Conservation (phyloP, 257 asterid genomes). For the Solanum chilense region DNA sequence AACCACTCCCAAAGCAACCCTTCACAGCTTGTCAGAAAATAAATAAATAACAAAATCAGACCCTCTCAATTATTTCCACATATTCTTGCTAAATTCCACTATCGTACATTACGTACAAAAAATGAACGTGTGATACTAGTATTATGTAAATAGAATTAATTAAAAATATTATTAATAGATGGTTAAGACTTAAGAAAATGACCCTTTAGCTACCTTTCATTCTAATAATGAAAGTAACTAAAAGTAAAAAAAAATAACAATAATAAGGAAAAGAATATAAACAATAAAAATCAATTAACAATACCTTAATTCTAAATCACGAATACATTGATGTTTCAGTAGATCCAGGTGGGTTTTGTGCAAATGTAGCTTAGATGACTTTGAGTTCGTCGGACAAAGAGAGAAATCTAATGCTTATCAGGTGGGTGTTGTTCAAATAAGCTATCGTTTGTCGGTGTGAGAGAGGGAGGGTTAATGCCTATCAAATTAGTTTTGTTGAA, state of each 20-base stretch:
- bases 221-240: neutral
- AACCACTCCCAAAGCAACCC: neutral
- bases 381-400: too few species aligned
- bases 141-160: neutral
- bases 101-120: constrained; percentile 9
- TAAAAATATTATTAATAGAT: neutral
- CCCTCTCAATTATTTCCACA: neutral
- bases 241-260: neutral
- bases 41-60: neutral
- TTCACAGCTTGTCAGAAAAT: neutral
- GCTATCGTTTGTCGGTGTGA: too few species aligned
- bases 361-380: too few species aligned
- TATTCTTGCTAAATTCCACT: neutral
- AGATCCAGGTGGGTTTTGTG: too few species aligned
- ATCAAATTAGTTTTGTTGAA: too few species aligned
- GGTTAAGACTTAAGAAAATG: neutral
- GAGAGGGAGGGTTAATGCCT: too few species aligned
- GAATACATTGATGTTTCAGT: too few species aligned
- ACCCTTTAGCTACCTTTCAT: neutral
- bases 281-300: neutral
- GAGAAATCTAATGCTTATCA: too few species aligned
- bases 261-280: too few species aligned
- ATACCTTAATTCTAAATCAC: neutral
- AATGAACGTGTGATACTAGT: neutral
- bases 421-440: too few species aligned